A percentile compares a stretch with the other conserved stretches of the same genome.
Evolutionary conservation across 2,329 filamentous ascomycete genomes (phyloP).

Genomic region (Pyrenophora tritici-repentis): DNA sequence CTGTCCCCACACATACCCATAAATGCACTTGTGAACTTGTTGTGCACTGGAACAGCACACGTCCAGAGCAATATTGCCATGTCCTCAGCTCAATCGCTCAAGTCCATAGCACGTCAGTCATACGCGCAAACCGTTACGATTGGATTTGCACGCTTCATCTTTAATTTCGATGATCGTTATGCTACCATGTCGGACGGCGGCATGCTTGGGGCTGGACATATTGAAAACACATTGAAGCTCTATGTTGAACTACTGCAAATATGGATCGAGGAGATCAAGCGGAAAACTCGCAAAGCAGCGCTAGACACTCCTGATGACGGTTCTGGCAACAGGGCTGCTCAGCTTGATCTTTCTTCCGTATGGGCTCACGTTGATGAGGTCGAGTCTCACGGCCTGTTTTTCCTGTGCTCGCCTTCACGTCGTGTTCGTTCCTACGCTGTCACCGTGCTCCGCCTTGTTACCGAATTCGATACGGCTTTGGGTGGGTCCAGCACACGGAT

Average conservation of each 20-base stretch:
- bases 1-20: conserved; percentile 89
- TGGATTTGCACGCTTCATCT: conserved; percentile 96
- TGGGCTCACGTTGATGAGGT: conserved; percentile 96
- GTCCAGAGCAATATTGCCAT: conserved; percentile 89
- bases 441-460: conserved; percentile 87
- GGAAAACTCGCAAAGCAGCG: conserved; percentile 76
- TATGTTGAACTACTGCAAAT: conserved; percentile 94
- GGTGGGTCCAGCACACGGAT: conserved; percentile 80
- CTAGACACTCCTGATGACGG: conserved; percentile 66
- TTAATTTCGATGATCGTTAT: conserved; percentile 97
- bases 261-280: conserved; percentile 95
- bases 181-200: conserved; percentile 98
- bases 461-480: conserved; percentile 88
- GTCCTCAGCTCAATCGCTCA: conserved; percentile 89
- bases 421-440: conserved; percentile 89
- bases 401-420: conserved; percentile 92
- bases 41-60: conserved; percentile 96
- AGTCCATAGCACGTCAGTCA: conserved; percentile 90
- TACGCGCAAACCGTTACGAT: conserved; percentile 95
- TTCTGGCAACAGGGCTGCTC: conserved; percentile 72
- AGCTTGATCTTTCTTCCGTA: conserved; percentile 83
- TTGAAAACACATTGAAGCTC: conserved; percentile 88
- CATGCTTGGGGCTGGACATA: conserved; percentile 90
- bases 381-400: conserved; percentile 95
- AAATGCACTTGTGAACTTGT: conserved; percentile 88